Base-by-base conservation (phyloP, 495 filamentous ascomycete genomes). In the Rhizodiscina lignyota region DNA sequence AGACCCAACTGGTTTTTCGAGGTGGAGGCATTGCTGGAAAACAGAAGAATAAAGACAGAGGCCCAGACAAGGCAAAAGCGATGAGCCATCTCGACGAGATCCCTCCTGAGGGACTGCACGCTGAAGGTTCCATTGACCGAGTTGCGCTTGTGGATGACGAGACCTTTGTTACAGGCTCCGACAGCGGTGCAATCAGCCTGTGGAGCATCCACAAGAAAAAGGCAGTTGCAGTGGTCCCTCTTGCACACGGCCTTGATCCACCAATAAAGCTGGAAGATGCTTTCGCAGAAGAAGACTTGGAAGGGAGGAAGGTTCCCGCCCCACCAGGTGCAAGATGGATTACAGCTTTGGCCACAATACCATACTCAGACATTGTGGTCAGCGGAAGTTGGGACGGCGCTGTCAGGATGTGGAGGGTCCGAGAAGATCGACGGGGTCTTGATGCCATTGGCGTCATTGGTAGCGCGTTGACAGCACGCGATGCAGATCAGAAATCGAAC, bases 131-230 rank as follows among this genome's bases (percentile, higher is more conserved):
- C 52, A 81, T 94, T 43, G 89, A 97, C 58, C 74, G 79, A 24
- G 68, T 94, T 15, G 78, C 84, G 21, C 77, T 89, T 55, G 68
- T 97, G 34, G 87, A 93, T 40, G 81, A 91, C 36, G 74, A 77
- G 35, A 77, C 79, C 31, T 97, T 96, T 48, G 74, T 96, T 35
- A 97, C 89, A 3, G 89, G 85, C 4, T 79, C 79, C 36, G 87
- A 94, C 58, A 91, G 84, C 43, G 91, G 89, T 33, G 45, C 52
- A n/a, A 34, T 97, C 22, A 77, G 71, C 2, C 67, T 97, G n/a
- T 97, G 87, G 87, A 76, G 70, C 27, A 58, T 85, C 23, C 74
- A 89, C 48, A 92, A 89, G 57, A 97, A 97, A 67, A 97, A 97
- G 53, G 76, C 91, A 0, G 56, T 96, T n/a, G 75, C 76, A 58